These are phyloP conservation scores for Fusarium verrucosum DNA, from an alignment of 2,329 filamentous ascomycete species.

Conservation along the genomic window DNA sequence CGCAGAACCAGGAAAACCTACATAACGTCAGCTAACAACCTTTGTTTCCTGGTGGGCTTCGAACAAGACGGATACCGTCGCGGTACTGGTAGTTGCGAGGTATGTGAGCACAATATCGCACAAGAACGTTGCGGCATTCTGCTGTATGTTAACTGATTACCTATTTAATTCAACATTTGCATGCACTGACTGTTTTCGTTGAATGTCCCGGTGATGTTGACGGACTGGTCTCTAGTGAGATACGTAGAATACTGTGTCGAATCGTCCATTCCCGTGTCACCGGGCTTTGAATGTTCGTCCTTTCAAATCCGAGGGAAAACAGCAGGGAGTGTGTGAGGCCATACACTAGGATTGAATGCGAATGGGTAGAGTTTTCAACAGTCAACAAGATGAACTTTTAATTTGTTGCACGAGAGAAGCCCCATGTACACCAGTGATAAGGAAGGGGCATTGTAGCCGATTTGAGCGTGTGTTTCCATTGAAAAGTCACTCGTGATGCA, in stretches of 20 bases:
- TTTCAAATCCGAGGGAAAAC: not conserved
- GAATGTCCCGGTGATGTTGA: constrained; percentile 12
- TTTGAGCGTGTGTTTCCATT: not conserved
- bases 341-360: not conserved
- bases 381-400: not conserved
- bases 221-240: not conserved
- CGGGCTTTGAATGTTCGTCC: not conserved
- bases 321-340: not conserved
- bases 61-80: constrained; percentile 55
- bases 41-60: constrained; percentile 6
- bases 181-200: constrained; percentile 41
- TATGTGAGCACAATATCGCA: constrained; percentile 55
- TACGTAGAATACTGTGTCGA: not conserved
- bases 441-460: not conserved
- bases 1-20: constrained; percentile 55
- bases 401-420: not conserved
- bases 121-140: constrained; percentile 58
- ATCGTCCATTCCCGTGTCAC: constrained; percentile 21
- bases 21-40: not conserved
- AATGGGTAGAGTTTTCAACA: not conserved
- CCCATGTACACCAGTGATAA: too few species aligned
- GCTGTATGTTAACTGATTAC: not conserved
- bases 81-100: constrained; percentile 58
- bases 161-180: not conserved
- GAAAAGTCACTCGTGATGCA: not conserved